A percentile compares a stretch with the other conserved stretches of the same genome.
Evolutionary conservation across 306 rosid species (phyloP).

Genomic region (Trifolium pratense): DNA sequence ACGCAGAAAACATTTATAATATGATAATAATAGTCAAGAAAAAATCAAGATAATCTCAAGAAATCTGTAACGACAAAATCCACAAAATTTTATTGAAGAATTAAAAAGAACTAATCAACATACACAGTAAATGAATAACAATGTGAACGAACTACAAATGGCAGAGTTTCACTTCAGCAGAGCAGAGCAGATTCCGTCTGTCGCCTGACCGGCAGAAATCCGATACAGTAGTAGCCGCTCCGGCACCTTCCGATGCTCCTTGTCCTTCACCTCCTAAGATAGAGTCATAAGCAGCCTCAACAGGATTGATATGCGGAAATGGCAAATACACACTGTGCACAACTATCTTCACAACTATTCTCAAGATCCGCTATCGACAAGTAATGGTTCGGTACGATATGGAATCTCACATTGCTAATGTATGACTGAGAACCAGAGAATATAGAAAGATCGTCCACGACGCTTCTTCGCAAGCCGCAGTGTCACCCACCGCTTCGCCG

Average conservation of each 20-base stretch:
- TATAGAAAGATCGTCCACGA: slow-evolving; percentile 66
- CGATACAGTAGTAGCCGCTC: slow-evolving; percentile 12
- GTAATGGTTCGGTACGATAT: slow-evolving; percentile 67
- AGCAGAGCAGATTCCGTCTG: slow-evolving; percentile 51
- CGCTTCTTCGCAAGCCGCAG: too few species aligned
- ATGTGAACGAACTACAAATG: not conserved
- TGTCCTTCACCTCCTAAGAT: slow-evolving; percentile 53
- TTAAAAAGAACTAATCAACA: not conserved
- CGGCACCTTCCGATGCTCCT: slow-evolving; percentile 45
- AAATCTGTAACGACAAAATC: slow-evolving; percentile 28
- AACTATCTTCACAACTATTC: slow-evolving; percentile 62
- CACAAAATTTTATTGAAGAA: not conserved
- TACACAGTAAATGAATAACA: not conserved
- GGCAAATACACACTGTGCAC: slow-evolving; percentile 69
- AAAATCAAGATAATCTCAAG: slow-evolving; percentile 28
- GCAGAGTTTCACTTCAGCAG: slow-evolving; percentile 10
- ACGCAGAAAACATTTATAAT: too few species aligned
- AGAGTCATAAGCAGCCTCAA: slow-evolving; percentile 53
- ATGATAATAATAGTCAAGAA: not conserved
- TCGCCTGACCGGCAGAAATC: slow-evolving; percentile 31
- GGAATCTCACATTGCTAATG: slow-evolving; percentile 63
- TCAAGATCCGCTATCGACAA: slow-evolving; percentile 62
- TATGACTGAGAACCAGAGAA: slow-evolving; percentile 75
- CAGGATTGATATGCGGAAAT: slow-evolving; percentile 64
- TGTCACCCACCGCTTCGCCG: too few species aligned